phyloP scores from a whole-genome alignment of 371 early-diverging fungal species.

The Mortierella sp. region DNA sequence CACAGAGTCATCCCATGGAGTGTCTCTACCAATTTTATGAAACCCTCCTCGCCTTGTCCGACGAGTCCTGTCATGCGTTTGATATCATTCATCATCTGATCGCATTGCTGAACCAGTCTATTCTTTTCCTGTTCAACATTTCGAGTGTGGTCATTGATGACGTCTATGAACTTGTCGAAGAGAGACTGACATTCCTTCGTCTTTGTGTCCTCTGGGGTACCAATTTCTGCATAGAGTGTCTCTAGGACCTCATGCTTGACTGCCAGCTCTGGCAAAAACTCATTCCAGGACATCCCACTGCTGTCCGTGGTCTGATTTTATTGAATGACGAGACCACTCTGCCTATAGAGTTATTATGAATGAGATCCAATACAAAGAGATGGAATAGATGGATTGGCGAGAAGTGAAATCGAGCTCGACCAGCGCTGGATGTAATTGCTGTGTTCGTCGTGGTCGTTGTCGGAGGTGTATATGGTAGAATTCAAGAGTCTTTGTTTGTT shows the following conservation, averaged over 20 bases:
- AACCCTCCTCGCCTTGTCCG: slow-evolving; percentile 39
- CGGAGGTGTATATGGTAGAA: background rate
- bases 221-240: slow-evolving; percentile 39
- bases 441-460: background rate
- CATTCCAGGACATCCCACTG: slow-evolving; percentile 53
- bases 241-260: slow-evolving; percentile 50
- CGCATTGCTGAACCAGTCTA: slow-evolving; percentile 73
- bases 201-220: slow-evolving; percentile 37
- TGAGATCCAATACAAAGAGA: background rate
- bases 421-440: slow-evolving; percentile 4
- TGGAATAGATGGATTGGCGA: background rate
- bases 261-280: slow-evolving; percentile 53
- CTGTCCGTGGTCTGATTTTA: background rate
- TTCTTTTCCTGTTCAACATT: slow-evolving; percentile 68
- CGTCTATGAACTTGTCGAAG: slow-evolving; percentile 34
- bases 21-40: slow-evolving; percentile 26
- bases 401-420: background rate
- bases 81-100: slow-evolving; percentile 67
- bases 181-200: slow-evolving; percentile 32
- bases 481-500: background rate
- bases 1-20: slow-evolving; percentile 39
- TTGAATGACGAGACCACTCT: background rate
- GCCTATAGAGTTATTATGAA: background rate
- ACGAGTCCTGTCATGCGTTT: slow-evolving; percentile 50
- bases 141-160: slow-evolving; percentile 32